Conservation (phyloP, 352 stramenopile genomes). For the Peronospora belbahrii region DNA sequence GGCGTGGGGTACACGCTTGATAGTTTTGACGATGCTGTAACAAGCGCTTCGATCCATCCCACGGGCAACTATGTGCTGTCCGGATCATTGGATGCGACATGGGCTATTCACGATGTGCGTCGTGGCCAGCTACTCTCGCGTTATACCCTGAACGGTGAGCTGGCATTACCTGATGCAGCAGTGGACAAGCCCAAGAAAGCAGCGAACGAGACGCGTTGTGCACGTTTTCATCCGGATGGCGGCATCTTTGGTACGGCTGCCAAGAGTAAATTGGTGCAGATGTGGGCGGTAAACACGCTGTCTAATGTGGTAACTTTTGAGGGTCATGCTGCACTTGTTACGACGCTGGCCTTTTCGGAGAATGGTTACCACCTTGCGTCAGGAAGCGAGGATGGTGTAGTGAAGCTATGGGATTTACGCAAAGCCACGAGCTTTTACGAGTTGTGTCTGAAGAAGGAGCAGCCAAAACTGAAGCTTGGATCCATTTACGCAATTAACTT, state of each 20-base stretch:
- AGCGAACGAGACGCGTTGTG: conserved; percentile 33
- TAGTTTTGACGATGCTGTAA: conserved; percentile 54
- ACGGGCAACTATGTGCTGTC: conserved; percentile 77
- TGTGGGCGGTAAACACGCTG: conserved; percentile 90
- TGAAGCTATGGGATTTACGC: conserved; percentile 92
- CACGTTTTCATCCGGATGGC: conserved; percentile 91
- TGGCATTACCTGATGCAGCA: conserved; percentile 21
- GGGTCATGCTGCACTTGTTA: conserved; percentile 63
- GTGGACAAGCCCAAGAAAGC: conserved; percentile 19
- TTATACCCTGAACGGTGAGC: conserved; percentile 40
- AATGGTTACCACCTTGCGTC: conserved; percentile 93
- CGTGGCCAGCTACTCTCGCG: conserved; percentile 43
- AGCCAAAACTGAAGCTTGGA: conserved; percentile 30
- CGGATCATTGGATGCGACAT: conserved; percentile 70
- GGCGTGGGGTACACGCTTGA: conserved; percentile 48
- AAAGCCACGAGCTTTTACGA: conserved; percentile 80
- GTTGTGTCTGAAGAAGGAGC: conserved; percentile 39
- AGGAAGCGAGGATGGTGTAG: conserved; percentile 59
- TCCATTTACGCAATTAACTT: conserved; percentile 50
- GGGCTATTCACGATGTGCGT: conserved; percentile 79
- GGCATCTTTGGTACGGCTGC: conserved; percentile 82
- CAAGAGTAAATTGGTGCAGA: conserved; percentile 69
- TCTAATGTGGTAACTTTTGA: conserved; percentile 83
- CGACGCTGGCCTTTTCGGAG: conserved; percentile 87
- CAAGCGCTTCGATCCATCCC: conserved; percentile 67